phyloP scores from a whole-genome alignment of 768 basidiomycete genomes.

The Pleurotus eryngii region DNA sequence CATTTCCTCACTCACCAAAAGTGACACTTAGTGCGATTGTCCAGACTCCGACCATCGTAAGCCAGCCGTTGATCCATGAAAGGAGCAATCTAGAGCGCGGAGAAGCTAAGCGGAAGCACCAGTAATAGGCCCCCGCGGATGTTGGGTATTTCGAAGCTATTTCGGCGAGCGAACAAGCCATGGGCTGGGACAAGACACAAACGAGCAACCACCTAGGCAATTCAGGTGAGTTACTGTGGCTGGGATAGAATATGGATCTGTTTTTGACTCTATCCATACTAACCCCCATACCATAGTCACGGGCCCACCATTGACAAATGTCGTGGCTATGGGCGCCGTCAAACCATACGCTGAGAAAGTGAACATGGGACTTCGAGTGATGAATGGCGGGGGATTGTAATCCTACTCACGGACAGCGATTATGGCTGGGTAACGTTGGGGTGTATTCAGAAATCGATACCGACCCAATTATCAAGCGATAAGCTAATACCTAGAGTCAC shows the following conservation, averaged over 20 bases:
- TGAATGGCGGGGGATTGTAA: neutral
- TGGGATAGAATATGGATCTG: neutral
- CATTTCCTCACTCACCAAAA: constrained; percentile 37
- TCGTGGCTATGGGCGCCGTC: constrained; percentile 54
- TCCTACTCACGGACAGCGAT: constrained; percentile 57
- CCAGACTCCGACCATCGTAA: constrained; percentile 68
- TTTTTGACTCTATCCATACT: constrained; percentile 3
- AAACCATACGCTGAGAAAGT: constrained; percentile 47
- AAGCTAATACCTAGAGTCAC: constrained; percentile 46
- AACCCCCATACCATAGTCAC: constrained; percentile 60
- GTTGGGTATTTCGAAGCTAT: constrained; percentile 61
- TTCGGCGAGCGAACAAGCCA: constrained; percentile 55
- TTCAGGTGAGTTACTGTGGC: neutral
- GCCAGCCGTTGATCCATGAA: constrained; percentile 70
- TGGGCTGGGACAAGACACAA: constrained; percentile 41
- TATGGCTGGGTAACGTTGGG: constrained; percentile 36
- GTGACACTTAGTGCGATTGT: constrained; percentile 63
- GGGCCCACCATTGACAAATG: constrained; percentile 52
- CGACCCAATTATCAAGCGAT: neutral
- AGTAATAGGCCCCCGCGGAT: constrained; percentile 62
- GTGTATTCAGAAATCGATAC: too few species aligned
- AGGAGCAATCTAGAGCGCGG: constrained; percentile 46
- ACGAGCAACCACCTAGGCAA: constrained; percentile 43
- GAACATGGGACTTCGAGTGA: neutral
- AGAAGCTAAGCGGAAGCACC: constrained; percentile 59